These are phyloP conservation scores for Trichophyton equinum DNA, from an alignment of 2,329 filamentous ascomycete species.

Conservation along the genomic window DNA sequence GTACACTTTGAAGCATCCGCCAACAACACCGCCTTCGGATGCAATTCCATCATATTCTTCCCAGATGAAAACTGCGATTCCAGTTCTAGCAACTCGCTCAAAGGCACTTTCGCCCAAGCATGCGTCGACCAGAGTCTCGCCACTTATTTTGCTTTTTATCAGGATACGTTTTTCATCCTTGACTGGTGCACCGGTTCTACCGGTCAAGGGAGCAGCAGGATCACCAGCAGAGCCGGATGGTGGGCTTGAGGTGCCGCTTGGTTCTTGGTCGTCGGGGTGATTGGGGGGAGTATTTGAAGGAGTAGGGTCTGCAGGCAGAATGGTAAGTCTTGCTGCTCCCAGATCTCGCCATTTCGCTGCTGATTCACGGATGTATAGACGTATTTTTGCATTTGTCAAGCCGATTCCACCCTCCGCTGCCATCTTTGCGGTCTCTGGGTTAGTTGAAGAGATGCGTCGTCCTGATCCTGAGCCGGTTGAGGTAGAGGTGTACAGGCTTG, in stretches of 20 bases:
- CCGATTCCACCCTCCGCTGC: constrained; percentile 53
- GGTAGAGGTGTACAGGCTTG: constrained; percentile 47
- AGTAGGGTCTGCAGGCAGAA: constrained; percentile 46
- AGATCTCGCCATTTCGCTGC: constrained; percentile 81
- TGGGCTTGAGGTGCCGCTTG: constrained; percentile 7
- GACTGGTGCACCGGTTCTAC: constrained; percentile 33
- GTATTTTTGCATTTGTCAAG: constrained; percentile 60
- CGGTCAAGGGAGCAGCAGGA: constrained; percentile 11
- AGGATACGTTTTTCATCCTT: constrained; percentile 75
- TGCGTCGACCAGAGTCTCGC: constrained; percentile 62
- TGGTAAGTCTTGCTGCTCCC: constrained; percentile 70
- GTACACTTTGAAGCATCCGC: constrained; percentile 46
- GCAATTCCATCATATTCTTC: constrained; percentile 56
- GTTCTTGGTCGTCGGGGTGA: constrained; percentile 35
- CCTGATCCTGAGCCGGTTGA: constrained; percentile 36
- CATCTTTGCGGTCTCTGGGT: constrained; percentile 39
- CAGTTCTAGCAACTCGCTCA: constrained; percentile 67
- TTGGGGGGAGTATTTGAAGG: constrained; percentile 35
- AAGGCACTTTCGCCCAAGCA: constrained; percentile 77
- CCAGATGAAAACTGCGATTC: constrained; percentile 82
- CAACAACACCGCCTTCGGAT: constrained; percentile 46
- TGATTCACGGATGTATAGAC: constrained; percentile 66
- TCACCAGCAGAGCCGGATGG: constrained; percentile 17
- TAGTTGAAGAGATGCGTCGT: constrained; percentile 12
- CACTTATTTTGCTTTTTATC: constrained; percentile 56